These are phyloP conservation scores for Fusarium hostae DNA, from an alignment of 2,329 filamentous ascomycete species.

Conservation along the genomic window DNA sequence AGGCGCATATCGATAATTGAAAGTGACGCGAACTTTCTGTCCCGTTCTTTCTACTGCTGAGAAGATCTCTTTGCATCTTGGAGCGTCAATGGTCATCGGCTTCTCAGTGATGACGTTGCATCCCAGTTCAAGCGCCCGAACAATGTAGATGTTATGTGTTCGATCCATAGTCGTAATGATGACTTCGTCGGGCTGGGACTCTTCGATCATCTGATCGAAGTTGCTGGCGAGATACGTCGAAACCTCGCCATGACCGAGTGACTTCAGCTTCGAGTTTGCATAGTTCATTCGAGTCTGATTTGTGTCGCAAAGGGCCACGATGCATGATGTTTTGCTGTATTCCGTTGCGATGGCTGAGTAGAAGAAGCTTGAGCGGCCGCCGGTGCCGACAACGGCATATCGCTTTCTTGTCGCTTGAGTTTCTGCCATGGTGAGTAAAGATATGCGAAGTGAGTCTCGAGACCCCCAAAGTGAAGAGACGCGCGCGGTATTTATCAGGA, in stretches of 20 bases:
- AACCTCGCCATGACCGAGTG: conserved; percentile 59
- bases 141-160: conserved; percentile 69
- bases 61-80: conserved; percentile 63
- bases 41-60: conserved; percentile 45
- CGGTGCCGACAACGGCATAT: conserved; percentile 69
- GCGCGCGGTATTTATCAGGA: conserved; percentile 12
- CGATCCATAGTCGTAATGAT: conserved; percentile 73
- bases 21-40: conserved; percentile 65
- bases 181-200: conserved; percentile 68
- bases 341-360: conserved; percentile 67
- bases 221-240: conserved; percentile 65
- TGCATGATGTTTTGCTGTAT: conserved; percentile 60
- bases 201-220: conserved; percentile 68
- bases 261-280: conserved; percentile 61
- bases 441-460: too few relatives aligned
- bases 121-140: conserved; percentile 67
- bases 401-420: conserved; percentile 48
- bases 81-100: conserved; percentile 71
- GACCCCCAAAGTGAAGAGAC: not conserved
- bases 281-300: conserved; percentile 69
- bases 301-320: conserved; percentile 69
- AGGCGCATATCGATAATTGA: conserved; percentile 74
- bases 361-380: conserved; percentile 69
- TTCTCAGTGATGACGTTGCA: conserved; percentile 72
- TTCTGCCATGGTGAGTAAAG: not conserved